Evolutionary conservation across 148 eudicot species (phyloP).

Genomic region (Polygonum maritimum): DNA sequence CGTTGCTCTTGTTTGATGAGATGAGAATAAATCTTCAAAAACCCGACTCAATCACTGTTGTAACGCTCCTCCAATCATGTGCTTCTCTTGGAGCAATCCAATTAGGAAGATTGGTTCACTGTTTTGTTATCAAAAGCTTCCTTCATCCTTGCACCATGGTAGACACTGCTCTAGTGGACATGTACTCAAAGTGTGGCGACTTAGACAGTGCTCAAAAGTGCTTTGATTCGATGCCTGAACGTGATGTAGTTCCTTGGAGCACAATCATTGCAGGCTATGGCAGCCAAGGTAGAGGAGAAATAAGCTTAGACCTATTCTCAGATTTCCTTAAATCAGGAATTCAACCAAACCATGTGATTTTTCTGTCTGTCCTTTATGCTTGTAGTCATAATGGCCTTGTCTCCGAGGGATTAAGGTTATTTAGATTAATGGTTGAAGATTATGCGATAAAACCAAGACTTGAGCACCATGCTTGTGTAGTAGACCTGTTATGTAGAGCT

Average conservation of each 20-base stretch:
- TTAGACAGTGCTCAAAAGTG: slow-evolving; percentile 47
- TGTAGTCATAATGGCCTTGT: slow-evolving; percentile 85
- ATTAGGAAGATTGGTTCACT: slow-evolving; percentile 75
- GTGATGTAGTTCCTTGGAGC: slow-evolving; percentile 74
- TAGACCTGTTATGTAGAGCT: slow-evolving; percentile 86
- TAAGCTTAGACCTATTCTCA: slow-evolving; percentile 48
- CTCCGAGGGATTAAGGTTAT: slow-evolving; percentile 49
- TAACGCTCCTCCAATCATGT: slow-evolving; percentile 71
- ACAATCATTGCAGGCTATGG: slow-evolving; percentile 76
- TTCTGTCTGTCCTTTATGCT: slow-evolving; percentile 55
- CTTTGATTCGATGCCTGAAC: slow-evolving; percentile 51
- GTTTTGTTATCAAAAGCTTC: slow-evolving; percentile 39
- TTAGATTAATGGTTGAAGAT: slow-evolving; percentile 52
- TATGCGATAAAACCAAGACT: slow-evolving; percentile 46
- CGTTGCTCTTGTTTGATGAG: slow-evolving; percentile 48
- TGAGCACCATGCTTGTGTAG: slow-evolving; percentile 73
- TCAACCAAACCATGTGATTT: slow-evolving; percentile 55
- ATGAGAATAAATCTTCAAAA: slow-evolving; percentile 42
- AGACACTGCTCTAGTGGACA: slow-evolving; percentile 75
- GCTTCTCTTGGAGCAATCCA: slow-evolving; percentile 72
- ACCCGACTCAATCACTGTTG: slow-evolving; percentile 59
- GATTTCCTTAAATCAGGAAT: slow-evolving; percentile 37
- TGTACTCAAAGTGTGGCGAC: slow-evolving; percentile 92
- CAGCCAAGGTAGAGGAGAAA: slow-evolving; percentile 71
- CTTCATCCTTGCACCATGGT: slow-evolving; percentile 43